phyloP scores from a whole-genome alignment of 202 grass and related monocot genomes.

The Digitaria exilis region DNA sequence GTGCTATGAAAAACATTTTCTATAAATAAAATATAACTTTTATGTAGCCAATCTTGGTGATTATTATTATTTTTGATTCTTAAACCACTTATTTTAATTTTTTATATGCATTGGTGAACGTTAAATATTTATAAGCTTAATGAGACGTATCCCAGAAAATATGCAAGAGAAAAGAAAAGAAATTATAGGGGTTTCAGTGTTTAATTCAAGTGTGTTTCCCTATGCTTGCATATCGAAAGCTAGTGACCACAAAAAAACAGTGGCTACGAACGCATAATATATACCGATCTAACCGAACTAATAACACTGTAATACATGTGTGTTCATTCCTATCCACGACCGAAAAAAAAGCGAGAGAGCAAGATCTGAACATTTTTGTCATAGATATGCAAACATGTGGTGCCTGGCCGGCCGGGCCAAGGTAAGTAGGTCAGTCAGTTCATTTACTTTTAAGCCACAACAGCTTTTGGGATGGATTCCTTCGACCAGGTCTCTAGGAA shows the following conservation, averaged over 20 bases:
- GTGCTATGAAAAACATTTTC: not conserved
- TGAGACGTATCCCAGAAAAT: not conserved
- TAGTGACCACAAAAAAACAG: not conserved
- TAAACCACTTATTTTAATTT: not conserved
- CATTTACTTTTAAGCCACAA: not conserved
- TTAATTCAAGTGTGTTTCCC: too few species aligned
- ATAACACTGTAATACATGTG: not conserved
- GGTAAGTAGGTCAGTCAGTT: not conserved
- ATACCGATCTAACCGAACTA: not conserved
- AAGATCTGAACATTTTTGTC: not conserved
- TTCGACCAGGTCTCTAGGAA: conserved; percentile 7
- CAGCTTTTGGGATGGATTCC: not conserved
- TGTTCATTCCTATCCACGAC: not conserved
- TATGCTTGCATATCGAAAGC: not conserved
- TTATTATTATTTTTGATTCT: not conserved
- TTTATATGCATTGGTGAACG: not conserved
- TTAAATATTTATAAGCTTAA: not conserved
- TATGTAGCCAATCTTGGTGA: not conserved
- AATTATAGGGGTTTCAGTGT: not conserved
- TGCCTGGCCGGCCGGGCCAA: not conserved
- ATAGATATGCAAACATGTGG: not conserved
- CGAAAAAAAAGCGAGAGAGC: not conserved
- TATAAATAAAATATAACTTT: not conserved
- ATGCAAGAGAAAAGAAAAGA: not conserved
- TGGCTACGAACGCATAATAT: not conserved